Evolutionary conservation across 805 yeast species (phyloP).

Genomic region (Suhomyces vadensis): DNA sequence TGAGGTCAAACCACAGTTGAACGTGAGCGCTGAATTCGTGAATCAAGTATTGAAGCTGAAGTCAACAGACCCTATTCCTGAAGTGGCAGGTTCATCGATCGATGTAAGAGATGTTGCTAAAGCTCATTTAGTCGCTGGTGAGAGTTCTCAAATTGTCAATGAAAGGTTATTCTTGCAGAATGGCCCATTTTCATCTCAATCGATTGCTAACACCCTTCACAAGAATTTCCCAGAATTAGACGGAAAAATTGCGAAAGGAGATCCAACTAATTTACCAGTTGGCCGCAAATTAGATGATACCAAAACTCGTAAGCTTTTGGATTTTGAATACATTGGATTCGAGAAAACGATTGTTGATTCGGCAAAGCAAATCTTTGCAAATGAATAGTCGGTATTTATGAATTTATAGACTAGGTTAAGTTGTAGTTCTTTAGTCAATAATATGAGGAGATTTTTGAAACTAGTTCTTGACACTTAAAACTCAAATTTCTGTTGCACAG

Average conservation of each 20-base stretch:
- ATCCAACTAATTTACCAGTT: background rate
- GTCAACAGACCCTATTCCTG: slow-evolving; percentile 17
- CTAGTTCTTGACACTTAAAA: too few relatives aligned
- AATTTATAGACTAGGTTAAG: too few relatives aligned
- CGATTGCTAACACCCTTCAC: slow-evolving; percentile 24
- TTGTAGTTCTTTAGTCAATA: too few relatives aligned
- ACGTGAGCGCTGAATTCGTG: slow-evolving; percentile 41
- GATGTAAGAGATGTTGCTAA: slow-evolving; percentile 52
- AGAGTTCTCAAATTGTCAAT: slow-evolving; percentile 19
- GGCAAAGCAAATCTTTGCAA: too few relatives aligned
- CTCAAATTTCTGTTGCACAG: too few relatives aligned
- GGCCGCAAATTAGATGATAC: slow-evolving; percentile 13
- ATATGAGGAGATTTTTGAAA: too few relatives aligned
- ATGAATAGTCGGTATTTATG: too few relatives aligned
- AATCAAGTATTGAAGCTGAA: slow-evolving; percentile 36
- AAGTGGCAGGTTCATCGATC: slow-evolving; percentile 26
- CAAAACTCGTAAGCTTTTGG: slow-evolving; percentile 20
- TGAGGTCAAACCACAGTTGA: slow-evolving; percentile 34
- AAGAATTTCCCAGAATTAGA: slow-evolving; percentile 21
- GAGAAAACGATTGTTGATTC: too few relatives aligned
- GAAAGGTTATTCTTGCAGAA: slow-evolving; percentile 16
- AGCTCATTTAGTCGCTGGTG: slow-evolving; percentile 45
- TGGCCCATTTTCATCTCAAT: slow-evolving; percentile 20
- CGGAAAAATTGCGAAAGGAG: slow-evolving; percentile 6
- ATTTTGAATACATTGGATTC: slow-evolving; percentile 18